Conservation (phyloP, 2,329 filamentous ascomycete species). For the Eurotiales sp. region DNA sequence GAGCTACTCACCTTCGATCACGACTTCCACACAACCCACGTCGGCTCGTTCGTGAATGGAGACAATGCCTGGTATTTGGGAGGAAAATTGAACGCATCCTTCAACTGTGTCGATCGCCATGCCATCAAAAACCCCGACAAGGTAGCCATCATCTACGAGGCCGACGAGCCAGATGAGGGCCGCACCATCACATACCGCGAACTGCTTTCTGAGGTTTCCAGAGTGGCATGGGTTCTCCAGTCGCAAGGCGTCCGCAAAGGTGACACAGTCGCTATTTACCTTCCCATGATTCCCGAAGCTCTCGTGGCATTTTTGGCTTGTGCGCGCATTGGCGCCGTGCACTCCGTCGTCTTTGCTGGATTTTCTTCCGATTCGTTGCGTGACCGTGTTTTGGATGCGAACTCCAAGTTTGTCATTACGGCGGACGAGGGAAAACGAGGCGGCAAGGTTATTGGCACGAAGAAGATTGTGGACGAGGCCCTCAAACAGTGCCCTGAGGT, state of each 20-base stretch:
- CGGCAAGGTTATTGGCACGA: conserved; percentile 94
- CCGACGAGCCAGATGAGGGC: conserved; percentile 82
- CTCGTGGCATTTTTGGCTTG: conserved; percentile 88
- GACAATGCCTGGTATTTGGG: conserved; percentile 95
- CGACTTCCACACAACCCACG: conserved; percentile 86
- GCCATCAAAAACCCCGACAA: conserved; percentile 91
- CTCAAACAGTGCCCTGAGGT: conserved; percentile 94
- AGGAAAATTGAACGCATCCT: conserved; percentile 89
- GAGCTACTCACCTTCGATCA: conserved; percentile 86
- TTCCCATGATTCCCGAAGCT: conserved; percentile 98
- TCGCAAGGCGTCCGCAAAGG: conserved; percentile 96
- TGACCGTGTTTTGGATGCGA: conserved; percentile 87
- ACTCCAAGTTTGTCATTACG: conserved; percentile 92
- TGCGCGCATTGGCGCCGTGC: conserved; percentile 85
- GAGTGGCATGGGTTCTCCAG: conserved; percentile 81
- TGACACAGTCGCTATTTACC: conserved; percentile 93
- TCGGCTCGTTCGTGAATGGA: conserved; percentile 70
- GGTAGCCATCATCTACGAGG: conserved; percentile 97
- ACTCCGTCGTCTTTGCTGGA: conserved; percentile 96
- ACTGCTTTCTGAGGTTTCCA: conserved; percentile 87
- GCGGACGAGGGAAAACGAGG: conserved; percentile 97
- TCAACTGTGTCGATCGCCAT: conserved; percentile 96
- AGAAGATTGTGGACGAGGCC: conserved; percentile 98
- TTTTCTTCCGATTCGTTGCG: conserved; percentile 96
- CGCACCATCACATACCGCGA: conserved; percentile 90